Conservation (phyloP, 768 basidiomycete genomes). For the Russula sp. region DNA sequence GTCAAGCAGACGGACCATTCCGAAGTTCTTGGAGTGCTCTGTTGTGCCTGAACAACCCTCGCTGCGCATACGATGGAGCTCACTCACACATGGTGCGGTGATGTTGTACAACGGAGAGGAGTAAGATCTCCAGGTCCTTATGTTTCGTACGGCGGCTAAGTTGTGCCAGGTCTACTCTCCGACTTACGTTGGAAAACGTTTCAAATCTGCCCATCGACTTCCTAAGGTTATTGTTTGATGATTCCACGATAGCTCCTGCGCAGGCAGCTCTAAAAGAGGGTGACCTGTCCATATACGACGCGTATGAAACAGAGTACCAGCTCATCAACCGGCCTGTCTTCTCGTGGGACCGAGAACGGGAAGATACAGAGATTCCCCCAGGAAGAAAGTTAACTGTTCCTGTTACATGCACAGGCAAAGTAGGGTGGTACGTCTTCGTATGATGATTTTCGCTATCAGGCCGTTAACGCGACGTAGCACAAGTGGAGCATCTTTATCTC, state of each 20-base stretch:
- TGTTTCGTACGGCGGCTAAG: conserved; percentile 20
- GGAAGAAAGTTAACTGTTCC: conserved; percentile 67
- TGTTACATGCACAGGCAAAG: conserved; percentile 81
- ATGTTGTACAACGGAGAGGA: conserved; percentile 96
- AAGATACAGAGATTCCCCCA: conserved; percentile 57
- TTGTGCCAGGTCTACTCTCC: conserved; percentile 65
- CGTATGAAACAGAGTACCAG: conserved; percentile 87
- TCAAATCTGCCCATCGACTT: conserved; percentile 83
- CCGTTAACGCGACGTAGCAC: conserved; percentile 47
- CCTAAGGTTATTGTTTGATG: conserved; percentile 81
- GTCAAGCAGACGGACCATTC: conserved; percentile 34
- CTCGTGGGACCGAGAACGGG: conserved; percentile 54
- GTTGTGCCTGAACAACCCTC: conserved; percentile 88
- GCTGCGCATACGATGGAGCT: conserved; percentile 79
- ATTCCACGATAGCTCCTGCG: conserved; percentile 78
- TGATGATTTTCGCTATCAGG: background rate
- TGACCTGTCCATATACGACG: conserved; percentile 75
- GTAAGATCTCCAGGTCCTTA: conserved; percentile 42
- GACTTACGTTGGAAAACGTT: conserved; percentile 87
- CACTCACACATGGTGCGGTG: conserved; percentile 88
- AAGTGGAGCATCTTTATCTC: conserved; percentile 78
- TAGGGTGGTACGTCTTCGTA: conserved; percentile 70
- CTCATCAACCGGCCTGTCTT: conserved; percentile 77
- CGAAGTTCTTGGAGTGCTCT: conserved; percentile 70
- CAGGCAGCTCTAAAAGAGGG: conserved; percentile 78